Evolutionary conservation across 2,329 filamentous ascomycete genomes (phyloP), one percentile per base, ranked within the genome.

Genomic region (Iodosphaeria phyllophila): DNA sequence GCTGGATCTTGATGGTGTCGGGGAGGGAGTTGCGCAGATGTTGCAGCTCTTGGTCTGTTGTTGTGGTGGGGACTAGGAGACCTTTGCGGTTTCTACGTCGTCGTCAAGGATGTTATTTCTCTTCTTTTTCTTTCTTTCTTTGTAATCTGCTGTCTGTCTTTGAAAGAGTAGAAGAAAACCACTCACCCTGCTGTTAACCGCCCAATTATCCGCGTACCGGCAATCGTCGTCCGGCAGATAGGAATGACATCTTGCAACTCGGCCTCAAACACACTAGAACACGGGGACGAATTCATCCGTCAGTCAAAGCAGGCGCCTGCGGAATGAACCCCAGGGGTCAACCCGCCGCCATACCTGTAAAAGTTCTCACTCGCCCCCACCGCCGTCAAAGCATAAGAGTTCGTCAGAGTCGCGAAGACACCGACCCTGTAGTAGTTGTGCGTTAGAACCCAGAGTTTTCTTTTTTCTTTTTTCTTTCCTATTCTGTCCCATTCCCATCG

Each of bases 331-430:
- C 13, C 14, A 10, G 22, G 15, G 17, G 19, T 14, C 6, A 12
- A 14, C 16, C 26, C n/a, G 26, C 15, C 5, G 21, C 7, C 13
- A 18, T 50, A 75, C 71, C 70, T 84, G 72, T 95, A 95, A 56
- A 98, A 98, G 68, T 95, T 95, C 64, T 93, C 84, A 46, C 82
- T 92, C 41, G 80, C 84, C 46, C 89, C 89, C 37, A 92, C 71
- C 36, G 86, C 84, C 41, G 93, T 82, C 42, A 98, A 66, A 41
- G 84, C 83, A 55, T 92, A 98, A 31, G 82, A 86, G 58, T 98
- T 98, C 40, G 89, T 98, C 48, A 98, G 76, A 33, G 82, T 92
- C 32, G 84, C 59, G 55, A 98, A 98, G 47, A 95, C 89, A 50
- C 89, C 89, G 48, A 98, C 79, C 59, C 84, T 93, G 44, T 16